Base-by-base conservation (phyloP, 306 rosid genomes). In the Senna tora region DNA sequence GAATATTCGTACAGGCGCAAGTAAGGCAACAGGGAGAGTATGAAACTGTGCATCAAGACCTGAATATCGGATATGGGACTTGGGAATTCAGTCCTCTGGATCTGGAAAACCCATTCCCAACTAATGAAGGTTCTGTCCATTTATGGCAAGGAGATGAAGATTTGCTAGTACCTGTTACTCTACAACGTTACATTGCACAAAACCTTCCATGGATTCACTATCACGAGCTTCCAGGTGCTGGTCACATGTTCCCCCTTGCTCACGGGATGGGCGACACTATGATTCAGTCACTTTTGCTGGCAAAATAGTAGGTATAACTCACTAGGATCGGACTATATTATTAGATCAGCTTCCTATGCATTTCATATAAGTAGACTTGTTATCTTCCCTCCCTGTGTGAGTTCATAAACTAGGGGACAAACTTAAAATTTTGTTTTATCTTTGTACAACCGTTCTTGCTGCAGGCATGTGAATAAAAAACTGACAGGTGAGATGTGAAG, bases 121-220 rank as follows among this genome's bases (percentile, higher is more conserved):
- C 43, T 43, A 75, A 67, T 11, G 87, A 82, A 72, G 91, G 87
- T 56, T 82, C 84, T 0, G 86, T 90, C 45, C 93, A 90, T 74
- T 4, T 87, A 65, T 90, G 96, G 96, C 96, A 90, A 1, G 96
- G 93, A 61, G 91, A 82, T 41, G 89, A 90, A 0, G 96, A 90
- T 81, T 5, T 11, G 61, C 17, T 87, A 13, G 93, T 84, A 39
- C 91, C 91, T 42, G 86, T 77, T 73, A 67, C 75, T 8, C 38
- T 78, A 56, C 91, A 85, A 66, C 83, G 89, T 10, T 75, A 81
- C 77, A 84, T 87, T 76, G 86, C 81, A 5, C 79, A 84, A 65
- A 77, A 39, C 20, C 88, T 90, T 50, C 93, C 88, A 4, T 87
- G 93, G 93, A 86, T 90, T 70, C 81, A 43, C 30, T 90, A 87